These are phyloP conservation scores for Ustilago trichophora DNA, from an alignment of 1,284 basidiomycete genomes.

Conservation along the genomic window DNA sequence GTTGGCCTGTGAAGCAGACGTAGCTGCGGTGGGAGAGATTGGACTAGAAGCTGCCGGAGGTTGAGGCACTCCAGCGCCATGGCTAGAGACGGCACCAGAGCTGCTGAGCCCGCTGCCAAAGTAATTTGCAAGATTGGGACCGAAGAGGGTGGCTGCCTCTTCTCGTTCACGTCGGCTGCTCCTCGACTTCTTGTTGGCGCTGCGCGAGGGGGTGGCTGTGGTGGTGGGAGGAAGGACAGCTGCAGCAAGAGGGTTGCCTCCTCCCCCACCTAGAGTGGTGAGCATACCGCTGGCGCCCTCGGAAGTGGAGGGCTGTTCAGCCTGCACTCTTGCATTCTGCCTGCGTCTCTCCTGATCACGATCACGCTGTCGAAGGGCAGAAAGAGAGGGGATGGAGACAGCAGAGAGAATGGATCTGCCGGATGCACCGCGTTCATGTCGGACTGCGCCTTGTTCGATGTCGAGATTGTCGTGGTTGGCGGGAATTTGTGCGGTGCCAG, in stretches of 20 bases:
- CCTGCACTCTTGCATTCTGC: constrained; percentile 18
- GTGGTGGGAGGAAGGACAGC: constrained; percentile 14
- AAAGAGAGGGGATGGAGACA: constrained; percentile 32
- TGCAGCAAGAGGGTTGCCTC: constrained; percentile 12
- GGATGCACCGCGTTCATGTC: constrained; percentile 35
- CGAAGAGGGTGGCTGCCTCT: constrained; percentile 57
- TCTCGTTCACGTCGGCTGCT: constrained; percentile 50
- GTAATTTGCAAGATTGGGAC: constrained; percentile 58
- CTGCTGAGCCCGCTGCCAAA: constrained; percentile 53
- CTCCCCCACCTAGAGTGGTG: constrained; percentile 1
- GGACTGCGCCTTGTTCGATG: constrained; percentile 18
- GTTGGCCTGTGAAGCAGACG: constrained; percentile 1
- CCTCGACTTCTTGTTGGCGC: constrained; percentile 22
- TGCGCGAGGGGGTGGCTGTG: constrained; percentile 8
- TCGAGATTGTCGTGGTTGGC: constrained; percentile 9
- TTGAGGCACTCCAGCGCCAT: constrained; percentile 20
- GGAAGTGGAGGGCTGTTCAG: neutral
- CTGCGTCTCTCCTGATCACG: constrained; percentile 36
- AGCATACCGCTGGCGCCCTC: neutral
- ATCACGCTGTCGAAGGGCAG: constrained; percentile 44
- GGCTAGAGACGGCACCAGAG: constrained; percentile 46
- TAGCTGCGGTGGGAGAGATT: constrained; percentile 10
- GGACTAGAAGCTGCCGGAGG: constrained; percentile 15
- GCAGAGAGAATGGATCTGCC: constrained; percentile 44
- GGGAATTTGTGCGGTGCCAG: neutral